Conservation (phyloP, 192 early-diverging fungal genomes). For the Coemansia sp. region DNA sequence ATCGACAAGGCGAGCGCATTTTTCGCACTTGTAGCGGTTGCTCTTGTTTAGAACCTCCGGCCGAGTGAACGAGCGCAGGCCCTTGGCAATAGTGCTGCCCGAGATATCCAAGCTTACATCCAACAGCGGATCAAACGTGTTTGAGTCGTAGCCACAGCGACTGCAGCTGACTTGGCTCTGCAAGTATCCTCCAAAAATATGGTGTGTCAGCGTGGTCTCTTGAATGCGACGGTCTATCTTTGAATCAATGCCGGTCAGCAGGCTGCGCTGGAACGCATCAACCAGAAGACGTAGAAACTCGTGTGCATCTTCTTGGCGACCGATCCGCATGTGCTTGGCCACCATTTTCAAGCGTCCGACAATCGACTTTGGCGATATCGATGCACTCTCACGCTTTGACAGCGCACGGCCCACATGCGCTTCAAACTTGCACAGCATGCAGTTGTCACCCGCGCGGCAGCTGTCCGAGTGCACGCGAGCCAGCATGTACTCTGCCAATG, state of each 20-base stretch:
- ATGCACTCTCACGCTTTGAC: constrained; percentile 43
- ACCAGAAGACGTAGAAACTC: constrained; percentile 77
- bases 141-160: constrained; percentile 69
- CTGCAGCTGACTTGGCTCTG: constrained; percentile 77
- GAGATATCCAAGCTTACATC: constrained; percentile 80
- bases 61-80: constrained; percentile 70
- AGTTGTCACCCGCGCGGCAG: constrained; percentile 64
- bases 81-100: constrained; percentile 63
- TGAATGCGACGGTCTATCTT: constrained; percentile 71
- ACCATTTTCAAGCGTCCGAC: constrained; percentile 67
- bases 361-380: constrained; percentile 66
- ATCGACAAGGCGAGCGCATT: constrained; percentile 73
- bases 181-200: constrained; percentile 81
- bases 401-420: constrained; percentile 63
- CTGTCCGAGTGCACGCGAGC: constrained; percentile 58
- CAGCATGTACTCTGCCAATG: constrained; percentile 68
- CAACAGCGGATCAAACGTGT: constrained; percentile 74
- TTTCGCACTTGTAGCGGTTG: constrained; percentile 81
- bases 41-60: constrained; percentile 64
- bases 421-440: constrained; percentile 75
- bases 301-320: constrained; percentile 88
- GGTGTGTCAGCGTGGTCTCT: constrained; percentile 73
- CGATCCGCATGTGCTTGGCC: constrained; percentile 73
- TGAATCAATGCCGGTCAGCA: constrained; percentile 58
- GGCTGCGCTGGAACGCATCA: constrained; percentile 68